A percentile compares a stretch with the other conserved stretches of the same genome.
These are phyloP conservation scores for Stachybotrys echinatus DNA, from an alignment of 2,329 filamentous ascomycete species.

Conservation along the genomic window DNA sequence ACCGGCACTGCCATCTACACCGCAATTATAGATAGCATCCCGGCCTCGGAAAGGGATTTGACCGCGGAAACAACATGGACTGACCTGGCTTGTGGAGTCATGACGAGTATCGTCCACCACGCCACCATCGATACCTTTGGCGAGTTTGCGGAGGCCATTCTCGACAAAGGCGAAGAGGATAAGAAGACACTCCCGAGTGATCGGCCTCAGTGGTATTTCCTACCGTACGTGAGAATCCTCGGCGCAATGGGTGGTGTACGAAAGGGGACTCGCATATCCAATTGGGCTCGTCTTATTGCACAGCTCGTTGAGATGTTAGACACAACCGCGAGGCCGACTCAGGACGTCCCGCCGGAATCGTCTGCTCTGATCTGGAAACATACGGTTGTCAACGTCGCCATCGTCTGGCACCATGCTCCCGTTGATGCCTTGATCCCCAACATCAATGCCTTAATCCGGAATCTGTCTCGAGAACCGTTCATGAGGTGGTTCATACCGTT, in stretches of 20 bases:
- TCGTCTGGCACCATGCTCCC: constrained; percentile 69
- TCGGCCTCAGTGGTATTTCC: constrained; percentile 28
- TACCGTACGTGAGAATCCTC: constrained; percentile 53
- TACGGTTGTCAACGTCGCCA: constrained; percentile 53
- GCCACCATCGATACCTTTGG: constrained; percentile 69
- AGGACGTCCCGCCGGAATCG: constrained; percentile 27
- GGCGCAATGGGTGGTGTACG: constrained; percentile 73
- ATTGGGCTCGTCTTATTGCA: constrained; percentile 65
- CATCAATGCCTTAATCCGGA: constrained; percentile 59
- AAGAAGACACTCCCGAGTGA: constrained; percentile 22
- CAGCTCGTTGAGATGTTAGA: constrained; percentile 49
- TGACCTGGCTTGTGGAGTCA: constrained; percentile 66
- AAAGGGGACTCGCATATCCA: constrained; percentile 66
- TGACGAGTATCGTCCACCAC: constrained; percentile 81
- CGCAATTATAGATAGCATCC: constrained; percentile 45
- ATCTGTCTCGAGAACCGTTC: constrained; percentile 59
- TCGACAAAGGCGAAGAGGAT: constrained; percentile 39
- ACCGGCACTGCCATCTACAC: constrained; percentile 49
- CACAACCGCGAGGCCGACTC: constrained; percentile 33
- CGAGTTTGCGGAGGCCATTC: constrained; percentile 58
- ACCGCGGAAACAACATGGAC: constrained; percentile 47
- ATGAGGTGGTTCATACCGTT: constrained; percentile 76
- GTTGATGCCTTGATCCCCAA: constrained; percentile 73
- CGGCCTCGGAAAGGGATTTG: constrained; percentile 43
- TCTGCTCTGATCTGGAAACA: constrained; percentile 48